Evolutionary conservation across 2,329 filamentous ascomycete species (phyloP).

Genomic region (Ceratocystis diversiconidia): DNA sequence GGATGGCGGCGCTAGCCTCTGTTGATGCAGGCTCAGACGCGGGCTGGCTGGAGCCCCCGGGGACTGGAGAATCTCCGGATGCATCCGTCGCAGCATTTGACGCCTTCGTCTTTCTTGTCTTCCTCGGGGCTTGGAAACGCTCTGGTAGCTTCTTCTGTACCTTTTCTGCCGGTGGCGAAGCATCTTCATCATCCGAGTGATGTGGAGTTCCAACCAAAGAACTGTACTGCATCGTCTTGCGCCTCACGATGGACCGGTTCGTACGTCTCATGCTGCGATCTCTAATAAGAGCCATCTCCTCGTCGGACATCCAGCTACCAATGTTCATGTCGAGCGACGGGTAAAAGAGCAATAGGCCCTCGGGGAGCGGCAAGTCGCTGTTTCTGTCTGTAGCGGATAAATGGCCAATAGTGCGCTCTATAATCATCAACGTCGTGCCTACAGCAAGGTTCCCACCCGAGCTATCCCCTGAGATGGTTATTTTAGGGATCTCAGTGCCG

Average conservation of each 20-base stretch:
- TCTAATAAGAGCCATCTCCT: slow-evolving; percentile 88
- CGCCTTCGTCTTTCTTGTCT: slow-evolving; percentile 18
- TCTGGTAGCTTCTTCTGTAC: slow-evolving; percentile 8
- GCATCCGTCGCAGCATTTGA: not conserved
- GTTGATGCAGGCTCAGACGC: not conserved
- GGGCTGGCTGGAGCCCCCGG: not conserved
- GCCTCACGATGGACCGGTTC: slow-evolving; percentile 61
- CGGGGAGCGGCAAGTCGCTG: slow-evolving; percentile 53
- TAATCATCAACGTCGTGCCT: slow-evolving; percentile 73
- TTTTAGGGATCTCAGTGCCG: slow-evolving; percentile 26
- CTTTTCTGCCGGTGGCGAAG: not conserved
- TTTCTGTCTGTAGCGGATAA: slow-evolving; percentile 25
- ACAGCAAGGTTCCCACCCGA: slow-evolving; percentile 39
- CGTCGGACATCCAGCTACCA: slow-evolving; percentile 97
- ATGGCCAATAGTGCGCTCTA: slow-evolving; percentile 49
- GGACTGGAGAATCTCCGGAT: not conserved
- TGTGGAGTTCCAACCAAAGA: slow-evolving; percentile 71
- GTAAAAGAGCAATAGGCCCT: slow-evolving; percentile 74
- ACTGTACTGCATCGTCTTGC: slow-evolving; percentile 82
- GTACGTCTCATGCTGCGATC: slow-evolving; percentile 65
- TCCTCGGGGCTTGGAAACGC: not conserved
- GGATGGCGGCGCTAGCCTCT: not conserved
- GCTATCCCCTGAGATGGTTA: slow-evolving; percentile 36
- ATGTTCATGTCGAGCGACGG: slow-evolving; percentile 94
- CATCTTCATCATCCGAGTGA: slow-evolving; percentile 60